Base-by-base conservation (phyloP, 1,139 yeast genomes). In the Saccharomyces pastorianus region DNA sequence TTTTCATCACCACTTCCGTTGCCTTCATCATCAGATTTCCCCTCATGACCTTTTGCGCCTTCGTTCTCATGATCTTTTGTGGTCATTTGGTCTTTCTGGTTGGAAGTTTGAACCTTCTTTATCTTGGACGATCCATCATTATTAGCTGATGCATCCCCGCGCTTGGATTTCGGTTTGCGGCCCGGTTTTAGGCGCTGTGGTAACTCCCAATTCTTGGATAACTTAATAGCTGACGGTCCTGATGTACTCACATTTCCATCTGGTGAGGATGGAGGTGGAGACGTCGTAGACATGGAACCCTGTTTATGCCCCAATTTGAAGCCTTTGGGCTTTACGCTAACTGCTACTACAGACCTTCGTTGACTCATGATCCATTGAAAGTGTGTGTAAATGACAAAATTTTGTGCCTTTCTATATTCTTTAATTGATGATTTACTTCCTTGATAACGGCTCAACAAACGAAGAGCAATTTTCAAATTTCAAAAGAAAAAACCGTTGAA, bases 201-300 rank as follows among this genome's bases (percentile, higher is more conserved):
- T 6, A 58, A 47, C 49, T 55, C 54, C 60, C 60, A 65, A 48
- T 44, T 58, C 57, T 51, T 62, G 51, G 62, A 66, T 28, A 53
- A 60, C 61, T 48, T 66, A 28, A 41, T 57, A 7, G 51, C 61
- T 56, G 42, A 59, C 5, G 20, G 11, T 14, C 20, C 44, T 20
- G 44, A 38, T 17, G 44, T 20, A 20, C 11, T 20, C 20, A 9
- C 11, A 38, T 6, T 17, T 9, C 9, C 44, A 38, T 38, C 26
- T 9, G 44, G 44, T 9, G 25, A 17, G 53, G 44, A 28, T 46
- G 27, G 13, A n/a, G 51, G 17, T 34, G 20, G 25, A 25, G 50
- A 17, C 42, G 42, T 32, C 11, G 50, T 34, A 6, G 46, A 25
- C 11, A 11, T 11, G 7, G 27, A 28, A 14, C 14, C 44, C 25